These are phyloP conservation scores for Blastobotrys attinorum DNA, from an alignment of 805 yeast species.

Conservation along the genomic window DNA sequence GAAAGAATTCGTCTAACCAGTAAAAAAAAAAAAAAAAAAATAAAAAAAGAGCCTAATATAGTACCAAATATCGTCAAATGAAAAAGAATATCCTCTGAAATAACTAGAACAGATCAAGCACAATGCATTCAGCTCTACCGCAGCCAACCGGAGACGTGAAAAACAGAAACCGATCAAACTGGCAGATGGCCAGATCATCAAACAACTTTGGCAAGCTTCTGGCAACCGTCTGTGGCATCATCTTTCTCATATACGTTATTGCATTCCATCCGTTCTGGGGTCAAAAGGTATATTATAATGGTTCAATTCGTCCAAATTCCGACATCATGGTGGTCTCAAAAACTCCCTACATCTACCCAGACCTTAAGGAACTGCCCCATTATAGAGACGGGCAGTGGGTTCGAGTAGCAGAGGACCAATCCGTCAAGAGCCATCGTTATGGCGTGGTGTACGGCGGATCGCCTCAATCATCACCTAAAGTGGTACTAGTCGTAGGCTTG, in stretches of 20 bases:
- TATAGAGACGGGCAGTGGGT: constrained; percentile 24
- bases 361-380: constrained; percentile 17
- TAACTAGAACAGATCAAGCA: no score
- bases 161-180: no score
- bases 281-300: background rate
- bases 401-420: constrained; percentile 17
- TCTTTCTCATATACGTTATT: no score
- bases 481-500: constrained; percentile 69
- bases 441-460: constrained; percentile 13
- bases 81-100: no score
- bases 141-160: constrained; percentile 4
- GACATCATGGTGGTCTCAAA: constrained; percentile 6
- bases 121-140: constrained; percentile 20
- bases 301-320: constrained; percentile 6
- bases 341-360: constrained; percentile 21
- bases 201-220: no score
- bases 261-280: no score
- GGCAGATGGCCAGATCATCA: no score
- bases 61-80: no score
- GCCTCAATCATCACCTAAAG: constrained; percentile 22
- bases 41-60: no score
- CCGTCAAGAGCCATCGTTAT: constrained; percentile 17
- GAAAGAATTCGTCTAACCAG: no score
- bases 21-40: no score
- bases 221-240: no score